Evolutionary conservation across 257 asterid genomes (phyloP), one percentile per base, ranked within the genome.

Genomic region (Gentiana macrophylla): DNA sequence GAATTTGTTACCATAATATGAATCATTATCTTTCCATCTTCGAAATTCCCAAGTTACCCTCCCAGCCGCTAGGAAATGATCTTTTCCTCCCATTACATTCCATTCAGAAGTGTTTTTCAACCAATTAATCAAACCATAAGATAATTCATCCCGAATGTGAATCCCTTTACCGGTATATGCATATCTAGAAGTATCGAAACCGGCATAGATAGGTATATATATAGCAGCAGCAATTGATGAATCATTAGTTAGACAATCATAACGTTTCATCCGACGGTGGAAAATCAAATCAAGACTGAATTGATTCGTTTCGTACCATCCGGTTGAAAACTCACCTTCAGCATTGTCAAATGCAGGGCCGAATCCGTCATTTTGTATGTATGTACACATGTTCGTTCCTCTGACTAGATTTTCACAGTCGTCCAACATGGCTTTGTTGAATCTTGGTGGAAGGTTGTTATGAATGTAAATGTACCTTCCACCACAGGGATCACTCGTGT

Each of bases 211-310:
- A 6, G 62, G 62, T 37, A 57, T 51, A 13, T 41, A 57, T 6
- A 57, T 41, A 6, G 62, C 62, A 33, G 62, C 62, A 57, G 62
- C 62, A 43, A 57, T 15, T 4, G 62, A 44, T 8, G 62, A 57
- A 57, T 57, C 49, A 32, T 41, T 15, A 24, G 62, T 57, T 38
- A 57, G 44, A 41, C 62, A 57, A 36, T 57, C 62, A 32, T 57
- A 57, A 7, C 44, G 52, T 38, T 57, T 57, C 62, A 57, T 57
- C 52, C 49, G 6, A 57, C 44, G 32, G 10, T 50, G 32, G 34
- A 57, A 57, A 7, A 57, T 57, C 7, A 57, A 50, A 57, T 57
- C 62, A 12, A 57, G 52, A 8, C 51, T 51, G 47, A 57, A 57
- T 33, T 57, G 62, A 44, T 57, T 41, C 33, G 62, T 57, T 11